These are phyloP conservation scores for Uronychia binucleata DNA, from an alignment of 73 alveolate species.

Conservation along the genomic window DNA sequence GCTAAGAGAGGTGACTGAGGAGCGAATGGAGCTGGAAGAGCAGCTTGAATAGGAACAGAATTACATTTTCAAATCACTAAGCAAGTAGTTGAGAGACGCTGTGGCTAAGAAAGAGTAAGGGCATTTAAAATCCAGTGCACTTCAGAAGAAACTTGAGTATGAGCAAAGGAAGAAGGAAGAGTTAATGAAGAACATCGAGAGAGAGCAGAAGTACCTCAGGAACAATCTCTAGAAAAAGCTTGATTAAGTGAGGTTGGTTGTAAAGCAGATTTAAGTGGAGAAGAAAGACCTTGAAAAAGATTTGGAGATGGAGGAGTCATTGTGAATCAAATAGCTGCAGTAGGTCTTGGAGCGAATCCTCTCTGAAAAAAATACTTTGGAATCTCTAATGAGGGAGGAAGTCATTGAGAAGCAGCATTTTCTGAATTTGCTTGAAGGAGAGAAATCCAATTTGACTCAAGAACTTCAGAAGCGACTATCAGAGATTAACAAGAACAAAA, in stretches of 20 bases:
- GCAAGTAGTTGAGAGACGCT: conserved; percentile 42
- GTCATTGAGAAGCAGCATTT: conserved; percentile 27
- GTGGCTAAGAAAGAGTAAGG: conserved; percentile 35
- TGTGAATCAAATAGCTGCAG: conserved; percentile 29
- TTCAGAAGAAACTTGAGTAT: conserved; percentile 24
- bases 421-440: conserved; percentile 16
- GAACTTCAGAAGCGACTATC: conserved; percentile 17
- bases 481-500: conserved; percentile 30
- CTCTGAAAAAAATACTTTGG: conserved; percentile 35
- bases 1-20: conserved; percentile 19
- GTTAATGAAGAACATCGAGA: conserved; percentile 20
- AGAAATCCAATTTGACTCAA: conserved; percentile 20
- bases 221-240: conserved; percentile 35
- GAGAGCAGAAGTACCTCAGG: conserved; percentile 34
- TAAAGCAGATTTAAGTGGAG: conserved; percentile 21
- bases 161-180: conserved; percentile 39
- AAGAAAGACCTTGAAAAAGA: conserved; percentile 30
- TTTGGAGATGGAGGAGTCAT: conserved; percentile 32
- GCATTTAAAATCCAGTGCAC: conserved; percentile 9
- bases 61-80: conserved; percentile 13
- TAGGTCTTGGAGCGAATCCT: conserved; percentile 29
- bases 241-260: neutral
- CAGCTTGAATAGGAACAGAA: conserved; percentile 41
- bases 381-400: conserved; percentile 23
- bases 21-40: conserved; percentile 30